A percentile compares a stretch with the other conserved stretches of the same genome.
These are phyloP conservation scores for Rhododendron mucronatum DNA, from an alignment of 148 eudicot genomes.

Conservation along the genomic window DNA sequence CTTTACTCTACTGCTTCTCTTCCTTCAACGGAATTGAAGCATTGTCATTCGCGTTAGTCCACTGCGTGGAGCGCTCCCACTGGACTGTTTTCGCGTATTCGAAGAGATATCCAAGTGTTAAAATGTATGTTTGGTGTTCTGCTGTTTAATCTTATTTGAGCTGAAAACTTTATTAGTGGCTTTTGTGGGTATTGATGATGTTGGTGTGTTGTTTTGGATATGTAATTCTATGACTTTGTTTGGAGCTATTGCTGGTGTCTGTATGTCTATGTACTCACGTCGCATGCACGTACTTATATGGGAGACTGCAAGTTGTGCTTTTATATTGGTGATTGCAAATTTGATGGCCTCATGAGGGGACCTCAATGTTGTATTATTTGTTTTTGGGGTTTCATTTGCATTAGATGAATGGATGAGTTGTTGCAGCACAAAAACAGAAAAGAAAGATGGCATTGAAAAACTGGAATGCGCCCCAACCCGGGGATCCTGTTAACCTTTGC, in stretches of 20 bases:
- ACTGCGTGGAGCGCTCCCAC: background rate
- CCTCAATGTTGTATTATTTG: background rate
- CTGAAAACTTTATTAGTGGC: constrained; percentile 13
- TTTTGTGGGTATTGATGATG: constrained; percentile 20
- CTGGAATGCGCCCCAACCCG: background rate
- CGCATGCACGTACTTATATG: constrained; percentile 29
- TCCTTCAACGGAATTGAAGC: background rate
- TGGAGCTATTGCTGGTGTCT: constrained; percentile 13
- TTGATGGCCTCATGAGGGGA: background rate
- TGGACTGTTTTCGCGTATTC: background rate
- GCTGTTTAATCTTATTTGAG: background rate
- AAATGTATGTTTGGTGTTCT: background rate
- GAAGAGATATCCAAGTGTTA: background rate
- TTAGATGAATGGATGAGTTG: background rate
- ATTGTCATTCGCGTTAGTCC: background rate
- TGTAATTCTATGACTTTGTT: constrained; percentile 11
- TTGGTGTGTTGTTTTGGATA: background rate
- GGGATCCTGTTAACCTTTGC: no score
- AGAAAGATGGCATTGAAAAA: background rate
- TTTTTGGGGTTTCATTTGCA: background rate
- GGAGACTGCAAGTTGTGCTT: background rate
- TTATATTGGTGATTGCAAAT: background rate
- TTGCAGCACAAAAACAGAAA: background rate
- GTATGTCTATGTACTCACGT: constrained; percentile 22
- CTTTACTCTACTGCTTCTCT: background rate